Base-by-base conservation (phyloP, 2,329 filamentous ascomycete species). In the Microdochium trichocladiopsis region DNA sequence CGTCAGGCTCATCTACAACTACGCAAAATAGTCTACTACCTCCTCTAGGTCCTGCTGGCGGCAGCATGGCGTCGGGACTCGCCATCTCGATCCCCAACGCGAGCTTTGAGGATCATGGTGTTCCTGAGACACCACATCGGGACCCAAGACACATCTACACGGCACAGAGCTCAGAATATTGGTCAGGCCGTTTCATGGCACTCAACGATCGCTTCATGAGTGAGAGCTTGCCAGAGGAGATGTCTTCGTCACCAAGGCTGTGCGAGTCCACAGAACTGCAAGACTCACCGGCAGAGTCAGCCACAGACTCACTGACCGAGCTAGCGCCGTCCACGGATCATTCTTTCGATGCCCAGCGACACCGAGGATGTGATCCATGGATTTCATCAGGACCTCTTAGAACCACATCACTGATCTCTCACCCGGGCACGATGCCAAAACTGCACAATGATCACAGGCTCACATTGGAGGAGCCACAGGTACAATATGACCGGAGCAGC, bases 151-250 rank as follows among this genome's bases (percentile, higher is more conserved):
- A 66, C 23, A 64, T 82, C 14, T 61, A 63, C 50, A 66, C 61
- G 0, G 71, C 76, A 2, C 74, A 78, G 58, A 66, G 73, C 5
- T 72, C 74, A 2, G 64, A 71, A 2, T 86, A 84, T 63, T 87
- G 84, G 84, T 70, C 74, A 11, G 84, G 84, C 18, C 79, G 84
- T 37, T 84, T 86, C 61, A 68, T 75, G 50, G 68, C 79, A 2
- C 65, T 85, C 1, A 72, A 78, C 50, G 82, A 86, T 64, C 74
- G 72, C n/a, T 73, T 77, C 56, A 71, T 70, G 51, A 72, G 67
- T 53, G 74, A 78, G 56, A 59, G 62, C 23, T 62, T 76, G 22
- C 53, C 62, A 4, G 55, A 61, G 0, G 55, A 57, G 8, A 68
- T 63, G 48, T 49, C 68, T 4, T 37, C 52, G 2, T 57, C 50